Evolutionary conservation across 768 basidiomycete genomes (phyloP), one percentile per base, ranked within the genome.

Genomic region (Pleurotus platypus): DNA sequence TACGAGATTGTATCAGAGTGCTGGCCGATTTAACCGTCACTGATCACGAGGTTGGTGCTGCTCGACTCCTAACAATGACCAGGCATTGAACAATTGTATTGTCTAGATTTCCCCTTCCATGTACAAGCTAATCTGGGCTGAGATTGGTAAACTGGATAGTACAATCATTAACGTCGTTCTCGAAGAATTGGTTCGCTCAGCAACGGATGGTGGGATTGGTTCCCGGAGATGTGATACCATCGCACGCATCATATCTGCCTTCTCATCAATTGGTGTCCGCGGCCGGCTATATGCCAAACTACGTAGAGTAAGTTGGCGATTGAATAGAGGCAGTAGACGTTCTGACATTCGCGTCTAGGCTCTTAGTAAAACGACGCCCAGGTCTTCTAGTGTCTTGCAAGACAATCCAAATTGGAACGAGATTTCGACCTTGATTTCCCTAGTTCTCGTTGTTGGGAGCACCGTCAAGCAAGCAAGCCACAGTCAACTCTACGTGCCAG

Each of bases 381-480:
- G 83, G 59, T 77, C 83, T 0, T 82, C 87, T 0, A 83, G 75
- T 55, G 78, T 79, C 5, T 76, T 94, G 3, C 73, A 79, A 2
- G 86, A 92, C 45, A 90, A 90, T 66, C 73, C 80, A 2, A 84
- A 86, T 59, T 92, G 90, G 89, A 82, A 79, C 56, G 92, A 94
- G 65, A 86, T 95, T 2, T 87, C 90, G 0, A 87, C 87, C 1
- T 75, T 95, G 38, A 77, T 89, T 39, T 86, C 92, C 4, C 79
- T 96, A n/a, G 77, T 82, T 42, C 78, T 91, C 9, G 78, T 87
- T 8, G 83, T 90, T 16, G 82, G 86, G 50, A 86, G 90, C 60
- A 83, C 86, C 47, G 78, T 84, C 0, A 81, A 80, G 47, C 80
- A 86, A 30, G 74, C 82, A 2, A 77, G 79, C 11, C 84, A 87